These are phyloP conservation scores for Aspergillus flavus DNA, from an alignment of 2,329 filamentous ascomycete genomes.

Conservation along the genomic window DNA sequence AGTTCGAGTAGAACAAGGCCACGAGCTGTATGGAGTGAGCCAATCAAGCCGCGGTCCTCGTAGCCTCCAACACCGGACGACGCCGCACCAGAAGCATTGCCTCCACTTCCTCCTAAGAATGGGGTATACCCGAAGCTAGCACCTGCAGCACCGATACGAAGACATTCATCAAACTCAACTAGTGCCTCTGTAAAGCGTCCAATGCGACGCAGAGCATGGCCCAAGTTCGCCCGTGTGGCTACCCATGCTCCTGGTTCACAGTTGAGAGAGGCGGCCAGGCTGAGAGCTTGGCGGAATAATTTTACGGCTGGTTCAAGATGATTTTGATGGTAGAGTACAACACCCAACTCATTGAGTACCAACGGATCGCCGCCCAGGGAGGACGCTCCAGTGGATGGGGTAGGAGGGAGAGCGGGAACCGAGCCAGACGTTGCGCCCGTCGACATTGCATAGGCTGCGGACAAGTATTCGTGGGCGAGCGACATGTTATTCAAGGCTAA, in stretches of 20 bases:
- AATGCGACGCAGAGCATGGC: constrained; percentile 78
- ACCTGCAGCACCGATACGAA: constrained; percentile 75
- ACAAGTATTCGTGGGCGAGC: constrained; percentile 90
- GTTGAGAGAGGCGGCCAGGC: constrained; percentile 76
- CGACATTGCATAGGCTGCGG: constrained; percentile 73
- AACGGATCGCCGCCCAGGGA: constrained; percentile 67
- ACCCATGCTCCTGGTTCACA: constrained; percentile 82
- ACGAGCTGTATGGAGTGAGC: constrained; percentile 55
- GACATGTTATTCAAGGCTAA: constrained; percentile 93
- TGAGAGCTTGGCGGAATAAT: constrained; percentile 76
- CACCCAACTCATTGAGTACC: constrained; percentile 91
- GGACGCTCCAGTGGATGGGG: constrained; percentile 25
- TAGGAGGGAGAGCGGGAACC: constrained; percentile 27
- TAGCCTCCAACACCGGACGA: constrained; percentile 48
- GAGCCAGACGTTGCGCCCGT: constrained; percentile 41
- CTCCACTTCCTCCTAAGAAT: constrained; percentile 48
- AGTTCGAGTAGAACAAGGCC: constrained; percentile 82
- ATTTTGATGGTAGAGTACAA: constrained; percentile 93
- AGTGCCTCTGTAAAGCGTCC: constrained; percentile 72
- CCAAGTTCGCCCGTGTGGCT: constrained; percentile 83
- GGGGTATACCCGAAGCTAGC: constrained; percentile 77
- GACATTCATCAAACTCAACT: constrained; percentile 80
- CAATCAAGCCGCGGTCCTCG: constrained; percentile 49
- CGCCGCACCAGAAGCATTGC: constrained; percentile 37
- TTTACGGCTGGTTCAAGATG: constrained; percentile 73